Conservation (phyloP, 768 basidiomycete species). For the Psilocybe sp. region DNA sequence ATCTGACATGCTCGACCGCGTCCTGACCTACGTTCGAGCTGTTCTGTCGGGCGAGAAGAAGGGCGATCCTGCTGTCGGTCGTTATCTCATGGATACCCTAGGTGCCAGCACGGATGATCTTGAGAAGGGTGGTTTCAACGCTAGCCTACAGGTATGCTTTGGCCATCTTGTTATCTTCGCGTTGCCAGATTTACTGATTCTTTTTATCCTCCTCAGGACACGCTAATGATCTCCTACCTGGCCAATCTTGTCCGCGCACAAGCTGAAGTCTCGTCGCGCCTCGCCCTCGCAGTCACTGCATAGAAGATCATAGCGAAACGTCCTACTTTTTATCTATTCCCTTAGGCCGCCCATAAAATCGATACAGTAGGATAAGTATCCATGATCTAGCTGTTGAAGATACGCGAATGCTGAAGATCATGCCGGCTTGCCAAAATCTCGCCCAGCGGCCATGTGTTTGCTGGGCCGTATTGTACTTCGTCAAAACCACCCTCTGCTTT, state of each 20-base stretch:
- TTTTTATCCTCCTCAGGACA: slow-evolving; percentile 53
- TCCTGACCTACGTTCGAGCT: slow-evolving; percentile 78
- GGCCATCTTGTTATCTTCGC: neutral
- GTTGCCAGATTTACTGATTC: slow-evolving; percentile 11
- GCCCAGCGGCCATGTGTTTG: slow-evolving; percentile 94
- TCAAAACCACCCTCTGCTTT: slow-evolving; percentile 30
- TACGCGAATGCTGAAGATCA: slow-evolving; percentile 92
- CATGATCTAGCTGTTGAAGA: slow-evolving; percentile 79
- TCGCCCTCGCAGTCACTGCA: slow-evolving; percentile 66
- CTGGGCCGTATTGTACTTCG: slow-evolving; percentile 54
- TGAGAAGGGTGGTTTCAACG: slow-evolving; percentile 73
- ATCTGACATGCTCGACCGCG: slow-evolving; percentile 77
- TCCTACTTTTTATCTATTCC: slow-evolving; percentile 11
- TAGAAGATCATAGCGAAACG: slow-evolving; percentile 23
- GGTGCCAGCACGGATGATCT: slow-evolving; percentile 66
- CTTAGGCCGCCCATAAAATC: slow-evolving; percentile 8
- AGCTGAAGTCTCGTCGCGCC: slow-evolving; percentile 85
- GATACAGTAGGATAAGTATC: slow-evolving; percentile 10
- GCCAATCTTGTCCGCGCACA: slow-evolving; percentile 92
- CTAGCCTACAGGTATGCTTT: slow-evolving; percentile 61
- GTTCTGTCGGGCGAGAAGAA: slow-evolving; percentile 76
- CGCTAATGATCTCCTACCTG: slow-evolving; percentile 92
- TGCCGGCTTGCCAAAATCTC: slow-evolving; percentile 90
- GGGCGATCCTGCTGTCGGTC: slow-evolving; percentile 83
- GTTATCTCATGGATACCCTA: slow-evolving; percentile 88